Conservation (phyloP, 495 filamentous ascomycete genomes). For the Poronia punctata region DNA sequence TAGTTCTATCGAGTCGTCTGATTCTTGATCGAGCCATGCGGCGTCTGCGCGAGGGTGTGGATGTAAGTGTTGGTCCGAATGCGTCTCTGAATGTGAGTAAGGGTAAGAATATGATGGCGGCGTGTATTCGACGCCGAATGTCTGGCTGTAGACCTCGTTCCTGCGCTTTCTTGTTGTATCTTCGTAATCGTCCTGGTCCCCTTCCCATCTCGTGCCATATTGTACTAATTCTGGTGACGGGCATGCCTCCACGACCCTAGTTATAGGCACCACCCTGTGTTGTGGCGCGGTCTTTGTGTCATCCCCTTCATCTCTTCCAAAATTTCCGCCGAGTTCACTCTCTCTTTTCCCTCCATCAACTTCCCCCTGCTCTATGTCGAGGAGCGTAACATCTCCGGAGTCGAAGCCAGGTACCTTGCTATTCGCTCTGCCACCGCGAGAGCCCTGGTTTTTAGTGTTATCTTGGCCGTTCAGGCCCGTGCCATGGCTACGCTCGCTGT, state of each 20-base stretch:
- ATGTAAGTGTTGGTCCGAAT: too few relatives aligned
- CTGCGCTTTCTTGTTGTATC: conserved; percentile 4
- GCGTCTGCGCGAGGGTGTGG: too few relatives aligned
- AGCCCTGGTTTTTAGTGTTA: conserved; percentile 13
- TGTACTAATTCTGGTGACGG: too few relatives aligned
- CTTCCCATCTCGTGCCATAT: too few relatives aligned
- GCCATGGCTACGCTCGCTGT: conserved; percentile 18
- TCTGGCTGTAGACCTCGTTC: conserved; percentile 14
- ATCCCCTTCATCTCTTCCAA: conserved; percentile 10
- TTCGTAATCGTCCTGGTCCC: not conserved
- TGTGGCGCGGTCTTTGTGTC: conserved; percentile 8
- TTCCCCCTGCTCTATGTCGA: conserved; percentile 21
- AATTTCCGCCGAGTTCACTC: not conserved
- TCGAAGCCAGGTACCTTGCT: conserved; percentile 23
- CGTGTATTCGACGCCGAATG: conserved; percentile 23
- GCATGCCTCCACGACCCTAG: conserved; percentile 13
- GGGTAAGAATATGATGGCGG: too few relatives aligned
- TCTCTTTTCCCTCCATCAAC: too few relatives aligned
- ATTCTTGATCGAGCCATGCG: too few relatives aligned
- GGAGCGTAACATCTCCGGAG: conserved; percentile 19
- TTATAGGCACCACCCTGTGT: conserved; percentile 16
- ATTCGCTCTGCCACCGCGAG: conserved; percentile 13
- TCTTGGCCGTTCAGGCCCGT: conserved; percentile 8
- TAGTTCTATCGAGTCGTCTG: too few relatives aligned
- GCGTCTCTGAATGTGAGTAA: too few relatives aligned